phyloP scores from a whole-genome alignment of 768 basidiomycete genomes.

The Termitomyces sp. region DNA sequence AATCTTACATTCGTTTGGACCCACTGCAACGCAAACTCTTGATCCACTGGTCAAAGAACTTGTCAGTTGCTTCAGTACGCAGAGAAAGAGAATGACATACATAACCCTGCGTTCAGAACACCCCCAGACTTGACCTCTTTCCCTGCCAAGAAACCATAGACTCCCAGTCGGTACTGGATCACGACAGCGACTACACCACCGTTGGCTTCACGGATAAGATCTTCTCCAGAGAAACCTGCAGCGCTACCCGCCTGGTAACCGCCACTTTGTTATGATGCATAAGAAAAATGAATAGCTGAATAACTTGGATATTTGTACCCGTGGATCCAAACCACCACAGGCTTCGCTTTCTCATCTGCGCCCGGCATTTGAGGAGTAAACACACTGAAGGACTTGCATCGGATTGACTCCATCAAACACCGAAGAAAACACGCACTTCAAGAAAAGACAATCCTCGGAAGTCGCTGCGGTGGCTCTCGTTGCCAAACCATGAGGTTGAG shows the following conservation, averaged over 20 bases:
- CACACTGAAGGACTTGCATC: slow-evolving; percentile 24
- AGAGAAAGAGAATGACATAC: slow-evolving; percentile 28
- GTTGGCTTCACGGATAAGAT: slow-evolving; percentile 34
- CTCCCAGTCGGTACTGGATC: slow-evolving; percentile 43
- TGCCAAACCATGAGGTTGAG: slow-evolving; percentile 22
- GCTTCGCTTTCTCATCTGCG: slow-evolving; percentile 25
- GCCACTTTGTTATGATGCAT: slow-evolving; percentile 18
- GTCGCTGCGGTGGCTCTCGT: slow-evolving; percentile 6
- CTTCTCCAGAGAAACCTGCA: slow-evolving; percentile 29
- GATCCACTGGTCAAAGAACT: slow-evolving; percentile 33
- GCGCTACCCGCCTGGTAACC: slow-evolving; percentile 33
- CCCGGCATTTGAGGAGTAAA: slow-evolving; percentile 31
- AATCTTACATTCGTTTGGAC: slow-evolving; percentile 37
- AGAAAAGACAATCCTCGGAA: slow-evolving; percentile 41
- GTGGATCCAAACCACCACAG: slow-evolving; percentile 45
- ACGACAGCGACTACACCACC: slow-evolving; percentile 36
- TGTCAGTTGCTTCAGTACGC: background rate
- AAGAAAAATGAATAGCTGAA: background rate
- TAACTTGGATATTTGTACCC: slow-evolving; percentile 25
- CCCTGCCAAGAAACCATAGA: slow-evolving; percentile 48
- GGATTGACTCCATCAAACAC: background rate
- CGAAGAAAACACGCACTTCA: slow-evolving; percentile 30
- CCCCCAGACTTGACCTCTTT: slow-evolving; percentile 40
- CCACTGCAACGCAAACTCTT: slow-evolving; percentile 43
- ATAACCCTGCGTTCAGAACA: slow-evolving; percentile 45